phyloP scores from a whole-genome alignment of 2,329 filamentous ascomycete genomes.

The Colletotrichum sp. region DNA sequence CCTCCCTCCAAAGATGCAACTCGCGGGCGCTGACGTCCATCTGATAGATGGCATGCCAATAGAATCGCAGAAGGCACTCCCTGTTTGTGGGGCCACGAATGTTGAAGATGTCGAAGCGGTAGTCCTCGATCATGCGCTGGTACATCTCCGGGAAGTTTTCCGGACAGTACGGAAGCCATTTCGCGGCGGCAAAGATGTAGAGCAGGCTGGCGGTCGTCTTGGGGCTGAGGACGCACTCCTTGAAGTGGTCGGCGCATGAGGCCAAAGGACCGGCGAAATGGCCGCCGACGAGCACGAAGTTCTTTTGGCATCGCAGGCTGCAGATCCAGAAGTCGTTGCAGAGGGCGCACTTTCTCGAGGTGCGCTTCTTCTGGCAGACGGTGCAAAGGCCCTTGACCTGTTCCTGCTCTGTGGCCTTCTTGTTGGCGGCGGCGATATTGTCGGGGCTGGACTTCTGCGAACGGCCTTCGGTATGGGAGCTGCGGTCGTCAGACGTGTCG shows the following conservation, averaged over 20 bases:
- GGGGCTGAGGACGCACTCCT: background rate
- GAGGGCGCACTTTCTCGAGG: background rate
- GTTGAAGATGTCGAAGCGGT: background rate
- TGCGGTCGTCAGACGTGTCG: background rate
- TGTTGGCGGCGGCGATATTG: background rate
- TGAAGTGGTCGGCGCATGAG: background rate
- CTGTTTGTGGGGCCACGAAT: background rate
- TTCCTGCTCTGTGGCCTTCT: background rate
- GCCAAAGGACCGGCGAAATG: background rate
- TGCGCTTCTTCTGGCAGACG: background rate
- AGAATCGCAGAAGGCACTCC: background rate
- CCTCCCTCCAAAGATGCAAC: background rate
- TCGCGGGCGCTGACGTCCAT: background rate
- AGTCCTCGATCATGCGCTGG: background rate
- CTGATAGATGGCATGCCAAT: rapidly evolving
- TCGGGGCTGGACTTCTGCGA: background rate
- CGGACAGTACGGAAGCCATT: background rate
- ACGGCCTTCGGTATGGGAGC: background rate
- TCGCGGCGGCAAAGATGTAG: background rate
- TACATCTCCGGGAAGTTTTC: background rate
- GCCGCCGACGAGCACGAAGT: background rate
- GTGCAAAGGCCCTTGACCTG: background rate
- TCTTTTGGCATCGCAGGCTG: background rate
- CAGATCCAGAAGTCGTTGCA: background rate
- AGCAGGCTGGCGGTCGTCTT: background rate